A percentile compares a stretch with the other conserved stretches of the same genome.
Evolutionary conservation across 768 basidiomycete species (phyloP).

Genomic region (Hygrocybe punicea): DNA sequence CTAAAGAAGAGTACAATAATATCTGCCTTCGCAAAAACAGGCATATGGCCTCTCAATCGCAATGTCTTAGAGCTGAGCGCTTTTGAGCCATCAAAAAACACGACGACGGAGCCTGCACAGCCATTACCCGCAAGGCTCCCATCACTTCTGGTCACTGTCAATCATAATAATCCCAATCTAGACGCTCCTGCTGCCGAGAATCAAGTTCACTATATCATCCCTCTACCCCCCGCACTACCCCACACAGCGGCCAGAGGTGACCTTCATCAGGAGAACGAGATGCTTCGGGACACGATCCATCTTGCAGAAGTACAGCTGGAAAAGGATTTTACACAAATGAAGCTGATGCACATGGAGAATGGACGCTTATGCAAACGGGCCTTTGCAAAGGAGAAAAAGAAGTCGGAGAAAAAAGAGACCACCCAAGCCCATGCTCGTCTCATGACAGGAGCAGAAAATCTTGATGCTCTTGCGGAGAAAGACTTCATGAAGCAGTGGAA

Average conservation of each 20-base stretch:
- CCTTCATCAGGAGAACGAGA: conserved; percentile 8
- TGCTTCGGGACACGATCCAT: conserved; percentile 6
- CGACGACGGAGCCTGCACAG: conserved; percentile 12
- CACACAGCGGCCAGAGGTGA: conserved; percentile 2
- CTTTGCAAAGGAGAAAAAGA: conserved; percentile 10
- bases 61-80: conserved; percentile 3
- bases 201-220: conserved; percentile 1
- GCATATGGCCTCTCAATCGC: conserved; percentile 17
- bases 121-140: too few relatives aligned
- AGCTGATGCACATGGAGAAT: conserved; percentile 17
- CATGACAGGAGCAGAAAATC: too few relatives aligned
- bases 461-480: too few relatives aligned
- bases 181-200: neutral
- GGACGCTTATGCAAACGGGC: conserved; percentile 5
- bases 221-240: conserved; percentile 4
- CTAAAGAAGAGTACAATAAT: conserved; percentile 1
- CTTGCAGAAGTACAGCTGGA: conserved; percentile 8
- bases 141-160: too few relatives aligned
- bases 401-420: conserved; percentile 10
- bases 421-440: too few relatives aligned
- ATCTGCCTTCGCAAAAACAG: conserved; percentile 10
- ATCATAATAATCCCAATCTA: too few relatives aligned
- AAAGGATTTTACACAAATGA: conserved; percentile 11
- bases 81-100: too few relatives aligned
- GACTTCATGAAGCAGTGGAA: conserved; percentile 4